Conservation (phyloP, 345 rosid genomes). For the Eucalyptus camaldulensis region DNA sequence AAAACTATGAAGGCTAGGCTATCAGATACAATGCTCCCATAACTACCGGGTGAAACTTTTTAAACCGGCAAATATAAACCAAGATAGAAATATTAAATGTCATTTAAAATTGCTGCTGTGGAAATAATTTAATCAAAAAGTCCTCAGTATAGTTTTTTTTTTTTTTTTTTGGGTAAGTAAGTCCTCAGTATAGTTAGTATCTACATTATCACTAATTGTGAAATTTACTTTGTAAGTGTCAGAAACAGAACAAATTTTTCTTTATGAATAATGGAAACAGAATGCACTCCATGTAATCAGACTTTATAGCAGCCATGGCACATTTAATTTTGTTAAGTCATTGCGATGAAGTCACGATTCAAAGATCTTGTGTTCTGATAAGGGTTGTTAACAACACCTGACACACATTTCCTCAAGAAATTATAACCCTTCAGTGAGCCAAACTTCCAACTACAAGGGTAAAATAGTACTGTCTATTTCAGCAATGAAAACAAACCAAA, state of each 20-base stretch:
- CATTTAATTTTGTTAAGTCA: not conserved
- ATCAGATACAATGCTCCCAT: not conserved
- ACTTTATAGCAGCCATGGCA: not conserved
- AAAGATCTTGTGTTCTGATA: not conserved
- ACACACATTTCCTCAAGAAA: not conserved
- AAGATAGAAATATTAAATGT: not conserved
- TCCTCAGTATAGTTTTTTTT: not conserved
- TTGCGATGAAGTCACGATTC: not conserved
- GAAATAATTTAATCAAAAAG: not conserved
- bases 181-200: not conserved
- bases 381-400: not conserved
- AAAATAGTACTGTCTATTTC: not conserved
- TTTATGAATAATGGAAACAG: not conserved
- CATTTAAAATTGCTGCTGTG: not conserved
- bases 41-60: not conserved
- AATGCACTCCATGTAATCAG: not conserved
- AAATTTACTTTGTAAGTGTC: not conserved
- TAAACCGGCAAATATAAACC: not conserved
- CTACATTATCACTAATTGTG: not conserved
- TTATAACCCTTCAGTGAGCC: not conserved
- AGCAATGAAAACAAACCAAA: not conserved
- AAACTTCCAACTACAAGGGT: not conserved
- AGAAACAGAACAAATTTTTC: not conserved
- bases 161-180: not conserved
- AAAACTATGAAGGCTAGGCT: not conserved